phyloP scores from a whole-genome alignment of 352 stramenopile genomes.

The Phytophthora melonis region DNA sequence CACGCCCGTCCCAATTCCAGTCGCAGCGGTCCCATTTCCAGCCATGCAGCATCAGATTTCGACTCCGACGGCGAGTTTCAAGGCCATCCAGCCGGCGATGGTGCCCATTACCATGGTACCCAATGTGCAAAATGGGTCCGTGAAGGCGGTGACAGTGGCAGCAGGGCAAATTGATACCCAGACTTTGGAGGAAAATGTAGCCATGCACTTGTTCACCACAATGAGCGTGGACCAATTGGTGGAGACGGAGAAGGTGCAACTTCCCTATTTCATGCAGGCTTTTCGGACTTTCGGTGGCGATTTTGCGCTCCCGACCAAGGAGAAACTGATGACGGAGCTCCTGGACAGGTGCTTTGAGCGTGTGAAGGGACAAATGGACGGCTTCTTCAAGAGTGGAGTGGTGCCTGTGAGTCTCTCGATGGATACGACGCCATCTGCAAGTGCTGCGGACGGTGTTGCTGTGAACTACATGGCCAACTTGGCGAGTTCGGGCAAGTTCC shows the following conservation, averaged over 20 bases:
- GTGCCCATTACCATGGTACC: conserved; percentile 1
- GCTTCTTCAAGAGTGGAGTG: conserved; percentile 38
- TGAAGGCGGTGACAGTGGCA: not conserved
- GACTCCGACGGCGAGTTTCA: conserved; percentile 13
- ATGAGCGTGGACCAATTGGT: conserved; percentile 28
- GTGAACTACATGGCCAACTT: conserved; percentile 41
- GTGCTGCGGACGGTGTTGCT: not conserved
- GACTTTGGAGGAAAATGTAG: conserved; percentile 37
- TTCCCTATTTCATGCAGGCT: conserved; percentile 25
- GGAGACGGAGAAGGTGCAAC: conserved; percentile 6
- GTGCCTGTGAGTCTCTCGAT: conserved; percentile 40
- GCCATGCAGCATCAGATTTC: conserved; percentile 19
- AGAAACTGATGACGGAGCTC: conserved; percentile 42
- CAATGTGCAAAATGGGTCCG: not conserved
- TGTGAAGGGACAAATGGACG: conserved; percentile 28
- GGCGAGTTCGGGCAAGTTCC: conserved; percentile 29
- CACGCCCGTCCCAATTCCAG: not conserved
- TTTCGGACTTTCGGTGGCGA: conserved; percentile 10
- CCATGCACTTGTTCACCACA: conserved; percentile 50
- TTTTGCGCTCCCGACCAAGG: conserved; percentile 13
- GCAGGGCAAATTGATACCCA: conserved; percentile 11
- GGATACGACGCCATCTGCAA: not conserved
- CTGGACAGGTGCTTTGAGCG: conserved; percentile 44
- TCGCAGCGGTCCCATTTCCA: conserved; percentile 10
- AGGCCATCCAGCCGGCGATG: conserved; percentile 26